Conservation (phyloP, 2,329 filamentous ascomycete genomes). For the Raffaelea arxii region DNA sequence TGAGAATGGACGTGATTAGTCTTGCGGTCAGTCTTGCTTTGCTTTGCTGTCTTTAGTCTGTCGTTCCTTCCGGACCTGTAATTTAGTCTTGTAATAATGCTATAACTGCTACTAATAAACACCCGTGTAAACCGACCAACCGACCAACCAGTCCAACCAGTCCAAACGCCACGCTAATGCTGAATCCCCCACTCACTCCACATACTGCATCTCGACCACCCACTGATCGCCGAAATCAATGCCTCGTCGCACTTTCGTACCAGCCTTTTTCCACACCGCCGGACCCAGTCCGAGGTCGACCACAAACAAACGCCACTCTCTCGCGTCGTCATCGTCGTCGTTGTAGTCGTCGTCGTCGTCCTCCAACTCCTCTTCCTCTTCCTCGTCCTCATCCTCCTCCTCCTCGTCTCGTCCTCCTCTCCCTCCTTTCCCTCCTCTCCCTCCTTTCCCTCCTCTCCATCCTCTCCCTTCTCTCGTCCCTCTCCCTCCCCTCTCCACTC, state of each 20-base stretch:
- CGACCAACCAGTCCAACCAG: no score
- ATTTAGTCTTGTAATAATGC: no score
- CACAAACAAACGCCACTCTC: conserved; percentile 69
- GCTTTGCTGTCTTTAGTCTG: no score
- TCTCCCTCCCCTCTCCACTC: conserved; percentile 37
- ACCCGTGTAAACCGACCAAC: no score
- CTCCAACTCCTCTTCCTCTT: neutral
- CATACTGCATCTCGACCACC: conserved; percentile 61
- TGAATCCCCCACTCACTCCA: no score
- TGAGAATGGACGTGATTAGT: no score
- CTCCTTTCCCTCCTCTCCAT: neutral
- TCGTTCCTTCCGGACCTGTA: no score
- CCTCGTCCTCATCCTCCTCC: conserved; percentile 10
- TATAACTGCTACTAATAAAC: no score
- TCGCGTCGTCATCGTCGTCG: conserved; percentile 29
- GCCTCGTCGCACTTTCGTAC: conserved; percentile 69
- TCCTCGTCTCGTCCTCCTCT: neutral
- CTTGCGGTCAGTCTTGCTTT: no score
- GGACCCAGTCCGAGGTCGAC: conserved; percentile 80
- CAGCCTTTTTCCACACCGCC: conserved; percentile 75
- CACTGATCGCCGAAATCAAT: conserved; percentile 84
- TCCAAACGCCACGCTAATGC: no score
- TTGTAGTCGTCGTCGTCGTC: no score
- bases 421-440: neutral
- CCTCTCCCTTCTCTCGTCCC: conserved; percentile 18